Percentiles rank a stretch among this genome's conserved stretches.
Evolutionary conservation across 2,329 filamentous ascomycete species (phyloP).

Genomic region (Macrophomina tecta): DNA sequence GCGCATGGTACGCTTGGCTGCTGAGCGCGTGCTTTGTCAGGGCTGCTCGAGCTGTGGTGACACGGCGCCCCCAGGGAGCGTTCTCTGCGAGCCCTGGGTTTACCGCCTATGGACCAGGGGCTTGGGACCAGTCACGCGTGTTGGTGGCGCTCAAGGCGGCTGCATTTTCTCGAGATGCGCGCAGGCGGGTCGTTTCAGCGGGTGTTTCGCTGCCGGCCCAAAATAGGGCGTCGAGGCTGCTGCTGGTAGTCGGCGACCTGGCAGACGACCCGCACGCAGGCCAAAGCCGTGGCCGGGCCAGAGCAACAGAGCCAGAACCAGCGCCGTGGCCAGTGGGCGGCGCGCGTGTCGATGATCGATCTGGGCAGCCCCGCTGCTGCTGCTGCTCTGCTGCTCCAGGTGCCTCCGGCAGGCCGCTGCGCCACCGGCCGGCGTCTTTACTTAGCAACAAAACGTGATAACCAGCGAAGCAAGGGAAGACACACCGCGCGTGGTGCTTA

Average conservation of each 20-base stretch:
- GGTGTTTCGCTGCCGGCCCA: constrained; percentile 29
- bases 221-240: constrained; percentile 24
- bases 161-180: constrained; percentile 21
- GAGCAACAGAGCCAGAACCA: too few relatives aligned
- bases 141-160: constrained; percentile 28
- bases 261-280: neutral
- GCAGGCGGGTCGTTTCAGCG: constrained; percentile 28
- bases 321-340: neutral
- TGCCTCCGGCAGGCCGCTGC: constrained; percentile 1
- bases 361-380: constrained; percentile 6
- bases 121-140: constrained; percentile 23
- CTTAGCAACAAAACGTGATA: constrained; percentile 26
- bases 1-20: constrained; percentile 21
- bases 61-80: constrained; percentile 20
- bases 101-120: constrained; percentile 27
- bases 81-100: constrained; percentile 27
- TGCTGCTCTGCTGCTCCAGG: neutral
- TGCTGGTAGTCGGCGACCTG: constrained; percentile 4
- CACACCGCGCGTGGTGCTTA: constrained; percentile 21
- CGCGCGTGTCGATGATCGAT: constrained; percentile 22
- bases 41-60: constrained; percentile 19
- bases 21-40: constrained; percentile 21
- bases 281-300: too few relatives aligned
- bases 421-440: constrained; percentile 26
- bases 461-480: constrained; percentile 4